Base-by-base conservation (phyloP, 208 protist genomes). In the Leishmania martiniquensis region DNA sequence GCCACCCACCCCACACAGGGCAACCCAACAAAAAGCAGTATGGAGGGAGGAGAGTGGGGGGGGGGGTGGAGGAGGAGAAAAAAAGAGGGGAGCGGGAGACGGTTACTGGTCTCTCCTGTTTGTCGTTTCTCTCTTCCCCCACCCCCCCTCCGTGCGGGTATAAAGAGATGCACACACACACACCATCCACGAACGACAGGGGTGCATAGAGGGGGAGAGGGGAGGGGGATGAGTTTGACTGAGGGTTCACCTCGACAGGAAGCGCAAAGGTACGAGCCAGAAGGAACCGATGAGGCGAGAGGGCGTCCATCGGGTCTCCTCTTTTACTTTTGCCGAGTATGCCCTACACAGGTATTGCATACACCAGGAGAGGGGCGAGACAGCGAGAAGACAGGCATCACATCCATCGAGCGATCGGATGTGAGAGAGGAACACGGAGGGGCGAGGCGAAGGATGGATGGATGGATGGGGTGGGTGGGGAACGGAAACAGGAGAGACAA, bases 401-500 rank as follows among this genome's bases (percentile, higher is more conserved):
- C 15, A n/a, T 17, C 13, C 5, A 54, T 54, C 51, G 1, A 17
- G 5, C 15, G 51, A 17, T 54, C 51, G 51, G 3, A 54, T 20
- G 13, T 10, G 51, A 54, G n/a, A 10, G 55, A 32, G 22, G 55
- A 29, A 10, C 25, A 32, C 25, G 55, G 55, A 32, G 3, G 20
- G 13, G 55, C 9, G 55, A 32, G 55, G 0, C 55, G 32, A 29
- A 10, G 49, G 20, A 52, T n/a, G n/a, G n/a, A 32, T 20, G 55
- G 55, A 17, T 52, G 49, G 20, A 52, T 22, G 12, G 49, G 20
- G 49, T 10, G 12, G 29, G 20, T 6, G 32, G 32, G 45, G 45
- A 51, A 74, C 59, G 51, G 3, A 37, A 83, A 78, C 73, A 52
- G 7, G 71, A 78, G 15, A 44, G 39, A 63, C 44, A 78, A 22